phyloP scores from a whole-genome alignment of 345 rosid genomes.

The Trapa bicornis region DNA sequence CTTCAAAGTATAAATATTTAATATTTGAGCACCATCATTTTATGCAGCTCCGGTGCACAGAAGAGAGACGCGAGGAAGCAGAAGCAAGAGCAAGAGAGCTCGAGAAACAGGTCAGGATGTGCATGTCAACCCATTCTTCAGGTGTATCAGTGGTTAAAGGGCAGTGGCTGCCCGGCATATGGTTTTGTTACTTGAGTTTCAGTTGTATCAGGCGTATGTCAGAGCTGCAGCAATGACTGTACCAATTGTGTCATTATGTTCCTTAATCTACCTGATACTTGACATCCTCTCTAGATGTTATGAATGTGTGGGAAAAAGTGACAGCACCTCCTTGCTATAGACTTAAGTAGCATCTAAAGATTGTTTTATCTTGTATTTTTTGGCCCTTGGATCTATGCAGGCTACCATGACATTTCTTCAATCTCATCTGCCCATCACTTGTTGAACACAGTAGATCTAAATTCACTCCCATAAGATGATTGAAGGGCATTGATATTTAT shows the following conservation, averaged over 20 bases:
- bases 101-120: slow-evolving; percentile 70
- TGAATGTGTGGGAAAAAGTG: not conserved
- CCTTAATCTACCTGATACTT: not conserved
- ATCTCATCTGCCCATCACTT: not conserved
- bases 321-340: not conserved
- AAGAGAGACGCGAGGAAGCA: slow-evolving; percentile 74
- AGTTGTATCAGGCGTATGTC: not conserved
- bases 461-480: not conserved
- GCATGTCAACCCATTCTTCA: not conserved
- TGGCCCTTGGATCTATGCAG: not conserved
- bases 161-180: too few species aligned
- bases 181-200: not conserved
- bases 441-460: not conserved
- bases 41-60: slow-evolving; percentile 62
- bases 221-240: not conserved
- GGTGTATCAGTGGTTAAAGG: not conserved
- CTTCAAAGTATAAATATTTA: not conserved
- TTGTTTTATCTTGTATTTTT: not conserved
- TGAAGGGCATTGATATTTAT: not conserved
- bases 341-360: not conserved
- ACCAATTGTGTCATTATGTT: not conserved
- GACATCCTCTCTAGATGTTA: not conserved
- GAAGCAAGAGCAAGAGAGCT: slow-evolving; percentile 93
- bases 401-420: not conserved
- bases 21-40: not conserved